Conservation (phyloP, 2,329 filamentous ascomycete genomes). For the Lecanicillium sp. region DNA sequence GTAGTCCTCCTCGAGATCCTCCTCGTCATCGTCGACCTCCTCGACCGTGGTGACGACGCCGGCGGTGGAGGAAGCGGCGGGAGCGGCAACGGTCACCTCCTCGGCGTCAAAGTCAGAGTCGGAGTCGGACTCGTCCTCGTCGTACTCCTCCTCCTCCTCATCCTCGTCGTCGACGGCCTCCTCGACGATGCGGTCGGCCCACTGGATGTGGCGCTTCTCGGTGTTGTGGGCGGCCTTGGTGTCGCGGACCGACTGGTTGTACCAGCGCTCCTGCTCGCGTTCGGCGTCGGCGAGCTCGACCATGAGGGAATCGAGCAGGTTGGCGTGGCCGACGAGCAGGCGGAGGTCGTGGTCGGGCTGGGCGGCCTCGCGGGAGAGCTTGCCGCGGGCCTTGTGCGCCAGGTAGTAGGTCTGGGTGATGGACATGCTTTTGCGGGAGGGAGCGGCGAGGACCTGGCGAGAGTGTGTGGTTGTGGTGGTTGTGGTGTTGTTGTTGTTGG, state of each 20-base stretch:
- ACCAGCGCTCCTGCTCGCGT: conserved; percentile 93
- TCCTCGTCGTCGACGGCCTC: conserved; percentile 43
- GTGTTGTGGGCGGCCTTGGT: conserved; percentile 24
- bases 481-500: too few relatives aligned
- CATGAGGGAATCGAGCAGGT: conserved; percentile 95
- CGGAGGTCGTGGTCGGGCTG: conserved; percentile 90
- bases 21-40: conserved; percentile 36
- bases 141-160: conserved; percentile 65
- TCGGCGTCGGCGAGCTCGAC: conserved; percentile 86
- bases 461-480: conserved; percentile 24
- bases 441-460: conserved; percentile 31
- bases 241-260: conserved; percentile 88
- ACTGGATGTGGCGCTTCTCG: conserved; percentile 73
- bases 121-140: conserved; percentile 49
- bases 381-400: conserved; percentile 90
- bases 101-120: conserved; percentile 43
- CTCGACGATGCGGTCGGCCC: conserved; percentile 71
- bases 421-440: conserved; percentile 79
- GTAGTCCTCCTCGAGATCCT: conserved; percentile 59
- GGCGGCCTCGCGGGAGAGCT: conserved; percentile 89
- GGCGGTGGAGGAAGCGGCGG: conserved; percentile 37
- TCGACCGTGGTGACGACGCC: conserved; percentile 32
- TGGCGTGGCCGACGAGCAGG: conserved; percentile 93
- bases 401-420: conserved; percentile 98
- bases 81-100: conserved; percentile 45